A percentile compares a stretch with the other conserved stretches of the same genome.
Conservation (phyloP, 495 filamentous ascomycete species). For the Thermothielavioides terrestris region DNA sequence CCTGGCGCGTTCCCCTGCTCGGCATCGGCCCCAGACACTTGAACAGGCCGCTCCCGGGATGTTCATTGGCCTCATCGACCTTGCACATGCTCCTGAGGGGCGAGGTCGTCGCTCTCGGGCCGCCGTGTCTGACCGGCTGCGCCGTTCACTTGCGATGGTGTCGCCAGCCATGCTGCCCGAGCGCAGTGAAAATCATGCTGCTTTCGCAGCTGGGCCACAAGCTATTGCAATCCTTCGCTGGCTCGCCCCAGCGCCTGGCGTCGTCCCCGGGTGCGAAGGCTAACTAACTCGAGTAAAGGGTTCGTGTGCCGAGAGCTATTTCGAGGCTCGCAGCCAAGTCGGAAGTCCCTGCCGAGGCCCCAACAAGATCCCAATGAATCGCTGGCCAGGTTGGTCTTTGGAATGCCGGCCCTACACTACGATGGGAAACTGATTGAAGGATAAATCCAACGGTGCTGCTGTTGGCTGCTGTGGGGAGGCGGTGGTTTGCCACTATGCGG, state of each 20-base stretch:
- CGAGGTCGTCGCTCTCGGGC: constrained; percentile 6
- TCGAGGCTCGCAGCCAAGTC: constrained; percentile 1
- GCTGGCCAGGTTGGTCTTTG: background rate
- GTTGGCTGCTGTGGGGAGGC: constrained; percentile 1
- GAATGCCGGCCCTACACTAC: background rate
- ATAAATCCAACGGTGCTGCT: background rate
- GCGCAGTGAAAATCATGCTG: background rate
- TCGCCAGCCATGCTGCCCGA: background rate
- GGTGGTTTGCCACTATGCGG: constrained; percentile 9
- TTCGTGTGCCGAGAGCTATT: constrained; percentile 2
- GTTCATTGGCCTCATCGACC: constrained; percentile 12
- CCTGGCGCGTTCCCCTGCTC: background rate
- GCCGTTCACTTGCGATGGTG: background rate
- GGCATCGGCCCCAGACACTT: background rate
- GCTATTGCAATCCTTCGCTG: background rate
- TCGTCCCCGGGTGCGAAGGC: background rate
- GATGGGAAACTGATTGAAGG: constrained; percentile 3
- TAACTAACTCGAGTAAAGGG: background rate
- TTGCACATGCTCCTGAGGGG: constrained; percentile 2
- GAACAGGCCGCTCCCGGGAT: background rate
- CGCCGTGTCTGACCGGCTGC: constrained; percentile 1
- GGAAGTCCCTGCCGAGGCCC: background rate
- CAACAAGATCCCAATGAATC: background rate
- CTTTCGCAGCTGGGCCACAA: background rate
- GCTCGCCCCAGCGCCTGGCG: background rate